phyloP scores from a whole-genome alignment of 192 early-diverging fungal species.

The Phlyctochytrium arcticum region DNA sequence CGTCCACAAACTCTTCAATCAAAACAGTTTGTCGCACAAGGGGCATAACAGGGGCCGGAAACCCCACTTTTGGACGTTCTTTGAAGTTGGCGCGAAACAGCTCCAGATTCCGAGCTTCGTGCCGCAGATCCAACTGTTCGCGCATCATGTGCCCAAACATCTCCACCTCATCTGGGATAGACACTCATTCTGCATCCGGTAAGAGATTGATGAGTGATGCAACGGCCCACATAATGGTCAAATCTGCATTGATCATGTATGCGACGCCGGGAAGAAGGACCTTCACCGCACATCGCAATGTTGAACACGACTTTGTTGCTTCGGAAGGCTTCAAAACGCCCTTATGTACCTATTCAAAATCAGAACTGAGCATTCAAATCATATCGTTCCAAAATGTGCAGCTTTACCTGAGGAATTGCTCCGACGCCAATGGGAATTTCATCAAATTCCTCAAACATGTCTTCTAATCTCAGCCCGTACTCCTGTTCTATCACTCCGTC shows the following conservation, averaged over 20 bases:
- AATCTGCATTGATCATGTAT: slow-evolving; percentile 66
- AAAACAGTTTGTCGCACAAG: slow-evolving; percentile 56
- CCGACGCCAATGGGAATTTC: slow-evolving; percentile 81
- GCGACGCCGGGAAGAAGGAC: slow-evolving; percentile 83
- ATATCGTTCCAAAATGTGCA: not conserved
- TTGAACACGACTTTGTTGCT: not conserved
- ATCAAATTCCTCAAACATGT: slow-evolving; percentile 77
- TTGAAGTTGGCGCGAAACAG: slow-evolving; percentile 41
- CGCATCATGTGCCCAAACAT: slow-evolving; percentile 92
- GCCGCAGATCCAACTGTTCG: slow-evolving; percentile 78
- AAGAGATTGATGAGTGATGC: slow-evolving; percentile 62
- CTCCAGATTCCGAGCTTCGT: slow-evolving; percentile 72
- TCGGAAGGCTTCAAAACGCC: slow-evolving; percentile 8
- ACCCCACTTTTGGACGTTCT: slow-evolving; percentile 35
- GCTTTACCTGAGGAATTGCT: slow-evolving; percentile 86
- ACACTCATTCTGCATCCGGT: slow-evolving; percentile 81
- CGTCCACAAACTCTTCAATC: slow-evolving; percentile 80
- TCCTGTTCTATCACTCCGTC: slow-evolving; percentile 54
- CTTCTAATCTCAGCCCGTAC: slow-evolving; percentile 61
- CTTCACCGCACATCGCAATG: slow-evolving; percentile 67
- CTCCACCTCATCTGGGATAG: slow-evolving; percentile 81
- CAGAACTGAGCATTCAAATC: not conserved
- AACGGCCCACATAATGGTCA: slow-evolving; percentile 74
- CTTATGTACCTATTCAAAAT: slow-evolving; percentile 5
- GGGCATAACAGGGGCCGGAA: slow-evolving; percentile 62